Evolutionary conservation across 768 basidiomycete species (phyloP), one percentile per base, ranked within the genome.

Genomic region (Lactarius quietus): DNA sequence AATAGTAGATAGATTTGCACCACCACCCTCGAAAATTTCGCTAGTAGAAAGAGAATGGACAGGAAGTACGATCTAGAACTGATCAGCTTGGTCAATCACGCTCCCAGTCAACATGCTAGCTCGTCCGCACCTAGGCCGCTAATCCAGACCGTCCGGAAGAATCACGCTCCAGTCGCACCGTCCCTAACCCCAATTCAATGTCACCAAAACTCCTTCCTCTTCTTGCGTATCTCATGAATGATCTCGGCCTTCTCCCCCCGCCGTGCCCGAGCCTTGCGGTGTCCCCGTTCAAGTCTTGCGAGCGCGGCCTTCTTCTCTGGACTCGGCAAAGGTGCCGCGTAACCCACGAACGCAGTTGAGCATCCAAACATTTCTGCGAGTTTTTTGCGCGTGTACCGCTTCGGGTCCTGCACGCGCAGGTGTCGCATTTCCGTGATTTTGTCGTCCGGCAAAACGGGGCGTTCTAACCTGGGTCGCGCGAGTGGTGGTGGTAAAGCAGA

Each of bases 351-450:
- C 55, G 80, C 77, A 53, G 83, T 80, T 10, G 89, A 86, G 78
- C 89, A 90, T 17, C 81, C 81, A 74, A 94, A 95, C 81, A 84
- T 85, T 73, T 83, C 81, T 33, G 93, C 91, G n/a, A 94, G 82
- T 74, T 79, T 82, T 63, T 76, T 76, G 52, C 87, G 82, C 62
- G 86, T 88, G 75, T 87, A 88, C 38, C 74, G 77, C 7, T 70
- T 72, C 0, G 90, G 90, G 72, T 91, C 77, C 61, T 78, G 77
- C 57, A 73, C 76, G 59, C 92, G 80, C 57, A 93, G 80, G 26
- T 79, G 69, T 41, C 82, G 81, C 56, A 93, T 84, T 69, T 84
- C 79, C 48, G 77, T 79, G 17, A 92, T 74, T 55, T 79, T 77
- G 59, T 83, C 82, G 53, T 82, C 81, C 0, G 83, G 81, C 61